Percentiles rank a stretch among this genome's conserved stretches.
These are phyloP conservation scores for Cryptosporidium meleagridis DNA, from an alignment of 169 alveolate species.

Conservation along the genomic window DNA sequence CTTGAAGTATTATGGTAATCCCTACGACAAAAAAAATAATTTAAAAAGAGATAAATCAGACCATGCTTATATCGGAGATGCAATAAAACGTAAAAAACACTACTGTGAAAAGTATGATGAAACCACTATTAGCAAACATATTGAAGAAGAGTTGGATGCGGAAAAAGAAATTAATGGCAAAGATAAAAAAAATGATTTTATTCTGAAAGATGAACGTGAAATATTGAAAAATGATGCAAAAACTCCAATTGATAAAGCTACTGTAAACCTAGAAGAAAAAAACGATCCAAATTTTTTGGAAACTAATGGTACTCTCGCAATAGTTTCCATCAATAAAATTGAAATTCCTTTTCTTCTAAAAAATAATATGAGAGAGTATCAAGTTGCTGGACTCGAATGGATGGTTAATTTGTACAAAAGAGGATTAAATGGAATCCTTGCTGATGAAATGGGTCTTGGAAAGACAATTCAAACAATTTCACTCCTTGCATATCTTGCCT, in stretches of 20 bases:
- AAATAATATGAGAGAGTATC: constrained; percentile 94
- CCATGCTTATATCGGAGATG: not conserved
- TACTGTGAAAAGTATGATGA: not conserved
- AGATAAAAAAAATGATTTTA: constrained; percentile 26
- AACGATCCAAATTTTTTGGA: not conserved
- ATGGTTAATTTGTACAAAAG: constrained; percentile 94
- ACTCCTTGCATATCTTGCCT: constrained; percentile 96
- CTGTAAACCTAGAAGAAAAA: constrained; percentile 10
- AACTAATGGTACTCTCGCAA: constrained; percentile 70
- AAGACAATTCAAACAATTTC: constrained; percentile 98
- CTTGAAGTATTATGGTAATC: constrained; percentile 30
- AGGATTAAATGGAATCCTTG: constrained; percentile 97
- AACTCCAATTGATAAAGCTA: constrained; percentile 32
- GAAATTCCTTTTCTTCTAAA: constrained; percentile 90
- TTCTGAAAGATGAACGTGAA: constrained; percentile 60
- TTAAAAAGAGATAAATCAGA: not conserved
- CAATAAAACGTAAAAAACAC: not conserved
- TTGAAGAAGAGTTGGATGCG: constrained; percentile 8
- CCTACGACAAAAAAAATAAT: not conserved
- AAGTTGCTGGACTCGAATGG: constrained; percentile 96
- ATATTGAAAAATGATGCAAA: constrained; percentile 74
- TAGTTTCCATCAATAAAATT: constrained; percentile 74
- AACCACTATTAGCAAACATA: not conserved
- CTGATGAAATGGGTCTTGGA: constrained; percentile 99
- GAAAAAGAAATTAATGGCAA: constrained; percentile 27